Evolutionary conservation across 306 rosid genomes (phyloP).

Genomic region (Quercus glauca): DNA sequence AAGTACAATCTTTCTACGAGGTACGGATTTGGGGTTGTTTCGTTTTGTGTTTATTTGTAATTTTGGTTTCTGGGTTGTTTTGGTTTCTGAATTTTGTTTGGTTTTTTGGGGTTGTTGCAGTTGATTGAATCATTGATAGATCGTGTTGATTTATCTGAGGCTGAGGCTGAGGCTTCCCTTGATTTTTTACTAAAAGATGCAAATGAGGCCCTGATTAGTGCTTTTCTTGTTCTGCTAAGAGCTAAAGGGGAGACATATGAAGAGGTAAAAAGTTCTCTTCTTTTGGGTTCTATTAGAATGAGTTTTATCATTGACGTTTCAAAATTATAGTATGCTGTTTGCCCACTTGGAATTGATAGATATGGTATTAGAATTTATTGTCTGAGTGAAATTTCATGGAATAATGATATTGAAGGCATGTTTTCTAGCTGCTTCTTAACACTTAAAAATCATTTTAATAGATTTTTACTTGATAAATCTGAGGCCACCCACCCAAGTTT

Average conservation of each 20-base stretch:
- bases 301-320: not conserved
- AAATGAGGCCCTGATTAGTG: conserved; percentile 78
- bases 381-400: too few relatives aligned
- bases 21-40: conserved; percentile 10
- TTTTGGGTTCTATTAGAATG: not conserved
- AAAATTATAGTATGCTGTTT: too few relatives aligned
- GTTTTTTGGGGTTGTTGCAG: conserved; percentile 26
- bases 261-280: conserved; percentile 53
- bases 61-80: not conserved
- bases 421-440: too few relatives aligned
- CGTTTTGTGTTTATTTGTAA: not conserved
- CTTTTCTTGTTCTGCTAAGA: conserved; percentile 76
- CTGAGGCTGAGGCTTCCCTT: conserved; percentile 69
- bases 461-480: too few relatives aligned
- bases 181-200: conserved; percentile 60
- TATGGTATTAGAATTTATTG: too few relatives aligned
- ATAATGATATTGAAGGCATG: too few relatives aligned
- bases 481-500: too few relatives aligned
- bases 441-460: too few relatives aligned
- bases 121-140: conserved; percentile 69
- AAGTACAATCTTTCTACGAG: conserved; percentile 30
- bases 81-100: not conserved
- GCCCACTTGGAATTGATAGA: too few relatives aligned
- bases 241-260: conserved; percentile 92
- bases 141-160: conserved; percentile 60